These are phyloP conservation scores for Macaranga tanarius DNA, from an alignment of 441 rosid genomes.

Conservation along the genomic window DNA sequence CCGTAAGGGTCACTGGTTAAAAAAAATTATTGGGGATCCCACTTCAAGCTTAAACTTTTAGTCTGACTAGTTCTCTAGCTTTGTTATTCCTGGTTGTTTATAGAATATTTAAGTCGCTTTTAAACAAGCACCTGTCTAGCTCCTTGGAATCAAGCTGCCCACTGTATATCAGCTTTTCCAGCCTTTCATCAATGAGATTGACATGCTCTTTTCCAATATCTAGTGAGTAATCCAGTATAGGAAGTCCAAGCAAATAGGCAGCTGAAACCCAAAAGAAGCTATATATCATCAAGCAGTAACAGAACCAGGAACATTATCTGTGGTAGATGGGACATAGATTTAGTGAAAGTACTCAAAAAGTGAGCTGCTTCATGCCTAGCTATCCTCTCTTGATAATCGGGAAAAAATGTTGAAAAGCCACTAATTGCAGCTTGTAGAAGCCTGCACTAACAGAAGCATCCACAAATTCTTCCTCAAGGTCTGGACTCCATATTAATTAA, in stretches of 20 bases:
- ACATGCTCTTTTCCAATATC: slow-evolving; percentile 94
- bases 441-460: slow-evolving; percentile 29
- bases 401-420: slow-evolving; percentile 72
- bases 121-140: slow-evolving; percentile 63
- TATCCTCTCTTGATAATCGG: slow-evolving; percentile 87
- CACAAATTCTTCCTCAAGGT: too few species aligned
- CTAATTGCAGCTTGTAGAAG: slow-evolving; percentile 90
- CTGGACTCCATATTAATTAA: neutral
- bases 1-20: too few species aligned
- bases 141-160: slow-evolving; percentile 86
- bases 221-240: slow-evolving; percentile 77
- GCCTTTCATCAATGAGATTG: slow-evolving; percentile 74
- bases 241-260: slow-evolving; percentile 83
- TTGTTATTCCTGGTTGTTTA: too few species aligned
- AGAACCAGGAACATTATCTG: neutral
- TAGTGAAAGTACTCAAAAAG: slow-evolving; percentile 57
- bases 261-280: slow-evolving; percentile 38
- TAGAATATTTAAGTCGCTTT: neutral
- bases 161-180: slow-evolving; percentile 77
- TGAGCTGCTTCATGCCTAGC: slow-evolving; percentile 94
- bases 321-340: neutral
- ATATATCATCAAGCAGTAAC: neutral
- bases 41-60: neutral
- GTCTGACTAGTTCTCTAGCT: too few species aligned
- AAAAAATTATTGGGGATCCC: too few species aligned